These are phyloP conservation scores for Saturnispora ahearnii DNA, from an alignment of 805 yeast genomes.

Conservation along the genomic window DNA sequence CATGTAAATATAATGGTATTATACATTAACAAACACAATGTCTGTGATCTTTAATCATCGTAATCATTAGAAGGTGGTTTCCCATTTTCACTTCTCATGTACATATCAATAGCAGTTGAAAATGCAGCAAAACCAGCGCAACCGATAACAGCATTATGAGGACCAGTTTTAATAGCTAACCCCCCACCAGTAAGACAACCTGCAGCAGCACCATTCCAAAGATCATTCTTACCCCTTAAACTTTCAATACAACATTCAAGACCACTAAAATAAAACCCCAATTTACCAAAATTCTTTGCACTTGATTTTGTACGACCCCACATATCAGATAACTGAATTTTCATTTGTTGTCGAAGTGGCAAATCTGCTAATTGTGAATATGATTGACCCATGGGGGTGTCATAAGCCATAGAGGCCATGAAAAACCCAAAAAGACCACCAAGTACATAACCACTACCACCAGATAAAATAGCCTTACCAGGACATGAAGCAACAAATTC, in stretches of 20 bases:
- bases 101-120: conserved; percentile 79
- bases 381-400: conserved; percentile 53
- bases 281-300: conserved; percentile 90
- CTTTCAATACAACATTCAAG: conserved; percentile 88
- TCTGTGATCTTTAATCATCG: conserved; percentile 38
- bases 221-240: conserved; percentile 79
- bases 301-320: conserved; percentile 77
- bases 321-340: conserved; percentile 86
- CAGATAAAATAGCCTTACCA: conserved; percentile 85
- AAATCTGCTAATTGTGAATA: conserved; percentile 55
- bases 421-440: conserved; percentile 95
- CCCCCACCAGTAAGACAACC: conserved; percentile 98
- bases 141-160: conserved; percentile 82
- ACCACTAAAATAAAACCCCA: conserved; percentile 86
- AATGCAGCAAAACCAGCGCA: conserved; percentile 98
- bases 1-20: background rate
- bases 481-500: conserved; percentile 88
- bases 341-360: conserved; percentile 90
- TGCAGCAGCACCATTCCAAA: conserved; percentile 84
- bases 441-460: conserved; percentile 85
- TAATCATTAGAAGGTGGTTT: conserved; percentile 85
- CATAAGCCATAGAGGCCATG: conserved; percentile 86
- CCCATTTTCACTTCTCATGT: conserved; percentile 74
- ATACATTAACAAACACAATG: background rate
- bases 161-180: conserved; percentile 84